These are phyloP conservation scores for Pascua guehoae DNA, from an alignment of 1,284 basidiomycete genomes.

Conservation along the genomic window DNA sequence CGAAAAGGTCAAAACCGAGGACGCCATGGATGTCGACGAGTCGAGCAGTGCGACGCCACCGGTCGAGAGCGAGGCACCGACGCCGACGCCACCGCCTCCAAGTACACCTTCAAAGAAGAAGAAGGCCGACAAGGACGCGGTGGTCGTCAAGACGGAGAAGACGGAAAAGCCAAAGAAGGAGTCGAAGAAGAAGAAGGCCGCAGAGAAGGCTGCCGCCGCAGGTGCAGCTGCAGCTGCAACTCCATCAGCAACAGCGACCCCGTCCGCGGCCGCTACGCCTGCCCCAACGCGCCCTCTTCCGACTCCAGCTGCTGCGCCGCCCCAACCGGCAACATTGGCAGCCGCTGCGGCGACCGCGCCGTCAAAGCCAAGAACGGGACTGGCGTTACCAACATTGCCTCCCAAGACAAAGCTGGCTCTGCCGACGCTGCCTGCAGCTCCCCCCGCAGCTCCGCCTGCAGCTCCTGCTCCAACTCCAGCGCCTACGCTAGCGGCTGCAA, in stretches of 20 bases:
- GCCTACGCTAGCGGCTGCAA: conserved; percentile 6
- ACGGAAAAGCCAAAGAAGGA: conserved; percentile 20
- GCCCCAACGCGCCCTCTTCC: background rate
- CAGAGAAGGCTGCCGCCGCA: conserved; percentile 1
- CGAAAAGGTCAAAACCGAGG: conserved; percentile 10
- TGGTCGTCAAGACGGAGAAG: too few species aligned
- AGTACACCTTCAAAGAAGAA: conserved; percentile 9
- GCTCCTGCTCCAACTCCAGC: conserved; percentile 8
- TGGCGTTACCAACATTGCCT: background rate
- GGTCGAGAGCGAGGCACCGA: background rate
- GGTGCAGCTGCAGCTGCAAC: background rate
- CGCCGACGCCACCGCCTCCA: background rate
- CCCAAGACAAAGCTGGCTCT: background rate
- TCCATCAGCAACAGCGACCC: background rate
- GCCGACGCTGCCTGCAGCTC: background rate
- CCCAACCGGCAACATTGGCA: background rate
- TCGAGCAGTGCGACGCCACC: conserved; percentile 1
- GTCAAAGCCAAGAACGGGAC: background rate
- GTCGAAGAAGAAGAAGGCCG: conserved; percentile 24
- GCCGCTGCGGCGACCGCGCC: background rate
- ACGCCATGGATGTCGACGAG: conserved; percentile 21
- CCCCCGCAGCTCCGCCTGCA: conserved; percentile 7
- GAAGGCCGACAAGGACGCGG: conserved; percentile 2
- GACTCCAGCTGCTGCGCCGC: background rate
- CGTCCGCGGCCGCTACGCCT: background rate